A percentile compares a stretch with the other conserved stretches of the same genome.
Conservation (phyloP, 2,329 filamentous ascomycete genomes). For the Lasiodiplodia citricola region DNA sequence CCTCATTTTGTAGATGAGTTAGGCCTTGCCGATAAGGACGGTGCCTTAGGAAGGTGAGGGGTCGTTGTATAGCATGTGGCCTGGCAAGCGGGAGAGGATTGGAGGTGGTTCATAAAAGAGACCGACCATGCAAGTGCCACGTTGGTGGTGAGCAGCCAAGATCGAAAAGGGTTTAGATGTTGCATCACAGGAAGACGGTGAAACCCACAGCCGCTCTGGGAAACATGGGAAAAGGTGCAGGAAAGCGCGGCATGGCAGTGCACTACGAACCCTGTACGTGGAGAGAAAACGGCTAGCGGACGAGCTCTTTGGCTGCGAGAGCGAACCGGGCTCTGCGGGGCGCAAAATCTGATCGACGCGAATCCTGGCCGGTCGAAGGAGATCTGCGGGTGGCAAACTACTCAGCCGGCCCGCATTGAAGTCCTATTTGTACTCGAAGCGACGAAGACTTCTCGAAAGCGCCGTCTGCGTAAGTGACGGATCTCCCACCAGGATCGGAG, state of each 20-base stretch:
- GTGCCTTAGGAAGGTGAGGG: background rate
- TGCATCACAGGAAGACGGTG: background rate
- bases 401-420: constrained; percentile 8
- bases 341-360: background rate
- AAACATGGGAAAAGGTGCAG: background rate
- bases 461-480: background rate
- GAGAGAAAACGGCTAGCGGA: background rate
- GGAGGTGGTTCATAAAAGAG: background rate
- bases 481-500: background rate
- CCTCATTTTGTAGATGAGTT: background rate
- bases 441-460: background rate
- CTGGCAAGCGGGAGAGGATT: background rate
- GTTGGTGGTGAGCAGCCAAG: background rate
- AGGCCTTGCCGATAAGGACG: background rate
- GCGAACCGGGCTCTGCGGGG: background rate
- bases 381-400: background rate
- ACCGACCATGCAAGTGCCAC: background rate
- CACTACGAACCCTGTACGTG: background rate
- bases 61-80: background rate
- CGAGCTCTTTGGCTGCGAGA: background rate
- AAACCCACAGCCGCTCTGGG: background rate
- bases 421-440: constrained; percentile 1
- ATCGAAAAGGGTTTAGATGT: background rate
- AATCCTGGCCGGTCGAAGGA: background rate
- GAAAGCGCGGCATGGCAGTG: background rate